phyloP scores from a whole-genome alignment of 2,329 filamentous ascomycete genomes.

The Zasmidium citrigriseum region DNA sequence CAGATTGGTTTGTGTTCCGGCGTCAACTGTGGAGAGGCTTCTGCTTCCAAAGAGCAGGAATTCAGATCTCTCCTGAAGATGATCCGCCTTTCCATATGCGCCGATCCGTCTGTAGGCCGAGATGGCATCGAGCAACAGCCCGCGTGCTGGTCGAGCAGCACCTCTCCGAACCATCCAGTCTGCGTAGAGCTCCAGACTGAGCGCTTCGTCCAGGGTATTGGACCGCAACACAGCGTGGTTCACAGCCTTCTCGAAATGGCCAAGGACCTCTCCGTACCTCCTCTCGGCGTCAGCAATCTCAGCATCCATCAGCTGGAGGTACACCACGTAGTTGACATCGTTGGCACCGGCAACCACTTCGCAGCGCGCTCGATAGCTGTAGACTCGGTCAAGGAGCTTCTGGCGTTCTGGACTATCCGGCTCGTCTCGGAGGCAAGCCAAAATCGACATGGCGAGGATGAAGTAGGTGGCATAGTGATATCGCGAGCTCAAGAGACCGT shows the following conservation, averaged over 20 bases:
- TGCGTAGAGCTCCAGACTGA: constrained; percentile 73
- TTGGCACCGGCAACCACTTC: constrained; percentile 65
- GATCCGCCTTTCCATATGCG: constrained; percentile 67
- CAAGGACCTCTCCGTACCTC: constrained; percentile 56
- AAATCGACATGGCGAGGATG: constrained; percentile 44
- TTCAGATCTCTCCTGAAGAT: constrained; percentile 68
- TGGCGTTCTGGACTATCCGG: constrained; percentile 41
- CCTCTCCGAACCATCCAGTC: constrained; percentile 67
- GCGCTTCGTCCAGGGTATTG: constrained; percentile 70
- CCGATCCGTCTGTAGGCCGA: constrained; percentile 69
- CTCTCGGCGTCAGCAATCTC: constrained; percentile 60
- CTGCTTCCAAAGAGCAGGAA: constrained; percentile 66
- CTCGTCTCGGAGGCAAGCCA: constrained; percentile 42
- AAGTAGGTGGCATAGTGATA: constrained; percentile 45
- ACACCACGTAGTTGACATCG: constrained; percentile 70
- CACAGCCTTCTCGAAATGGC: constrained; percentile 68
- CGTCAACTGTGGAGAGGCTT: constrained; percentile 62
- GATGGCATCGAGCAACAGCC: constrained; percentile 68
- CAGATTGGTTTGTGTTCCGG: constrained; percentile 66
- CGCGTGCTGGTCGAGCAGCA: constrained; percentile 67
- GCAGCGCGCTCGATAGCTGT: constrained; percentile 60
- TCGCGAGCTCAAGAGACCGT: constrained; percentile 47
- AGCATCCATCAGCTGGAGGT: constrained; percentile 68
- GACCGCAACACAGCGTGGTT: constrained; percentile 70
- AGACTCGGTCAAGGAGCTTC: constrained; percentile 56